Evolutionary conservation across 2,329 filamentous ascomycete genomes (phyloP), one percentile per base, ranked within the genome.

Genomic region (Paecilomyces formosus): DNA sequence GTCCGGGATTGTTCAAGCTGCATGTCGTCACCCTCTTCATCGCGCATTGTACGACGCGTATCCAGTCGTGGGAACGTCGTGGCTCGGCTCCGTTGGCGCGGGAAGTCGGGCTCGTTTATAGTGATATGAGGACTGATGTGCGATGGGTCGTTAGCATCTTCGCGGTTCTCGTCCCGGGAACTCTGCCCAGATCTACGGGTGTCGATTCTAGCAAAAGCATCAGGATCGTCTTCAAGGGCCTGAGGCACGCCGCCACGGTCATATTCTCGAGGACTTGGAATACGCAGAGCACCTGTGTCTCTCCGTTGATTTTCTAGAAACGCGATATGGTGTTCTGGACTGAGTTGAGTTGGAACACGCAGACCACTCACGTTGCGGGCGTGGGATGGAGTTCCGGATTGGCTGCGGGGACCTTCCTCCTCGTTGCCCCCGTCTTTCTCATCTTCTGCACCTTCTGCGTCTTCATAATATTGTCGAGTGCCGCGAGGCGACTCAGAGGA

Each of bases 211-310:
- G 60, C 57, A 15, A 68, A 58, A 18, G 67, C 69, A 21, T 70
- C 70, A 31, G 78, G 76, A 5, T 77, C 73, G 35, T 79, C 77
- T 8, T 80, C 78, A 13, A 89, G 70, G 21, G 80, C 76, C 64
- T 86, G 76, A 3, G 92, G 92, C 9, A 86, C 79, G 61, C 90
- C 82, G 26, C 93, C 94, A 55, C 85, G 85, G 66, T 99, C 94
- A 54, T 88, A 92, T 69, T 97, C 94, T 65, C 92, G 82, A 0
- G 94, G 94, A 21, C 92, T 92, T 0, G 94, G 94, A 66, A 99
- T 97, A 49, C 91, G 88, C 51, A 97, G 77, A 0, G 92, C 85
- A 33, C 87, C 86, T 56, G 85, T 87, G 58, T 89, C 87, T 61
- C 86, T 85, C 39, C 92, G 85, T 71, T 97, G 93, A 31, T 88